These are phyloP conservation scores for Stagonosporopsis tanaceti DNA, from an alignment of 2,329 filamentous ascomycete genomes.

Conservation along the genomic window DNA sequence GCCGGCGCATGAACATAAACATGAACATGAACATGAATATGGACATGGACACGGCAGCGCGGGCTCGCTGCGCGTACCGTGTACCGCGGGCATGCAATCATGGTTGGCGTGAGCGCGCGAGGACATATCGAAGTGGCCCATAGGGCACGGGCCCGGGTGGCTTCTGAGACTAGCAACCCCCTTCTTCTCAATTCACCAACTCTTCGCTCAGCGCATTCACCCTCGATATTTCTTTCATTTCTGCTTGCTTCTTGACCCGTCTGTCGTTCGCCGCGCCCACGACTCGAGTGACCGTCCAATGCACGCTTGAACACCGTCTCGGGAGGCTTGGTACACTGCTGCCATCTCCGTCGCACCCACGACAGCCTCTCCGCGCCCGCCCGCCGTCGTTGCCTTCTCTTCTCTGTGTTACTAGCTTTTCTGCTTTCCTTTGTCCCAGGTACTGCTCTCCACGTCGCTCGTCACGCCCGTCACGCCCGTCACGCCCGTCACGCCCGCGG, in stretches of 20 bases:
- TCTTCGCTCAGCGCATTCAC: constrained; percentile 34
- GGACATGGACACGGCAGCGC: not conserved
- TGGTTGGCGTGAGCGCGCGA: constrained; percentile 26
- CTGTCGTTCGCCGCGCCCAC: constrained; percentile 35
- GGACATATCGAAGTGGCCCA: not conserved
- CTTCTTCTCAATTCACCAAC: constrained; percentile 34
- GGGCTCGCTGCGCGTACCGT: not conserved
- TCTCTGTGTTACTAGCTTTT: constrained; percentile 49
- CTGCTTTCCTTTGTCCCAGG: constrained; percentile 38
- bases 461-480: constrained; percentile 2
- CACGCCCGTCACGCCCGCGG: not conserved
- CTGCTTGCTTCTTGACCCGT: constrained; percentile 39
- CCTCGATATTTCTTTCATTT: constrained; percentile 46
- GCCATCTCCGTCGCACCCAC: constrained; percentile 50
- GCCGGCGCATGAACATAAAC: constrained; percentile 10
- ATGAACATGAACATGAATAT: constrained; percentile 17
- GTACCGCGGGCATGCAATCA: constrained; percentile 8
- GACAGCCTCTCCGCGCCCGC: constrained; percentile 48
- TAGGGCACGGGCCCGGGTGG: not conserved
- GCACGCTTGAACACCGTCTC: constrained; percentile 49
- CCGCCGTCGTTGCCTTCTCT: constrained; percentile 45
- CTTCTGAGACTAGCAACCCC: constrained; percentile 24
- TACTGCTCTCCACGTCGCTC: constrained; percentile 31
- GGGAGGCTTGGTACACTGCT: constrained; percentile 52
- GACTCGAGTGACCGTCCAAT: constrained; percentile 44